phyloP scores from a whole-genome alignment of 805 yeast genomes.

The Teunomyces gatunensis region DNA sequence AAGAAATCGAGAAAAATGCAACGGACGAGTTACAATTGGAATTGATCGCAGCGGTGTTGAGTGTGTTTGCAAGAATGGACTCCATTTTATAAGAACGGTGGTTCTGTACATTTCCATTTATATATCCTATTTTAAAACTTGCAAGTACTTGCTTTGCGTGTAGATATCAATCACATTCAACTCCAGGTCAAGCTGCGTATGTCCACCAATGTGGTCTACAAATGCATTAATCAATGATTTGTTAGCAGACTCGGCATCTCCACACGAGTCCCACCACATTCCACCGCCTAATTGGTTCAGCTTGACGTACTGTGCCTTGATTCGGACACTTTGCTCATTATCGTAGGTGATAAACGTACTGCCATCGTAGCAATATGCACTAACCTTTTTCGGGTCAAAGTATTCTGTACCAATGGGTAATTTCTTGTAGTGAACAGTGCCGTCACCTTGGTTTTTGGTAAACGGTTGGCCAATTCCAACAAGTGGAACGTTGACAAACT shows the following conservation, averaged over 20 bases:
- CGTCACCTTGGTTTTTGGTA: conserved; percentile 13
- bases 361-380: conserved; percentile 32
- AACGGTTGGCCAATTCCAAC: conserved; percentile 46
- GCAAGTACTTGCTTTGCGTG: conserved; percentile 13
- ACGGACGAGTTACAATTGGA: conserved; percentile 70
- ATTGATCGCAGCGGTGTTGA: conserved; percentile 87
- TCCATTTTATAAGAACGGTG: conserved; percentile 55
- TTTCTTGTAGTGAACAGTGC: conserved; percentile 51
- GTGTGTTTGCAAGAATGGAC: conserved; percentile 91
- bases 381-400: conserved; percentile 49
- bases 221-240: conserved; percentile 47
- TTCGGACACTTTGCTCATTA: conserved; percentile 46
- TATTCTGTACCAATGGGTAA: conserved; percentile 52
- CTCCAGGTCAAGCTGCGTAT: conserved; percentile 13
- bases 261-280: conserved; percentile 94
- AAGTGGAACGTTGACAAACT: conserved; percentile 24
- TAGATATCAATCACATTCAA: conserved; percentile 15
- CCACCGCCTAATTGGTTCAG: conserved; percentile 67
- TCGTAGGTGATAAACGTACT: conserved; percentile 53
- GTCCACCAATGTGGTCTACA: conserved; percentile 36
- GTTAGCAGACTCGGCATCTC: conserved; percentile 46
- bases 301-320: conserved; percentile 60
- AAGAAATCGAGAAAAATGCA: conserved; percentile 50
- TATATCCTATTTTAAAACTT: conserved; percentile 22
- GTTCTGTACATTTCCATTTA: background rate